Base-by-base conservation (phyloP, 169 alveolate species). In the Condylostoma magnum region DNA sequence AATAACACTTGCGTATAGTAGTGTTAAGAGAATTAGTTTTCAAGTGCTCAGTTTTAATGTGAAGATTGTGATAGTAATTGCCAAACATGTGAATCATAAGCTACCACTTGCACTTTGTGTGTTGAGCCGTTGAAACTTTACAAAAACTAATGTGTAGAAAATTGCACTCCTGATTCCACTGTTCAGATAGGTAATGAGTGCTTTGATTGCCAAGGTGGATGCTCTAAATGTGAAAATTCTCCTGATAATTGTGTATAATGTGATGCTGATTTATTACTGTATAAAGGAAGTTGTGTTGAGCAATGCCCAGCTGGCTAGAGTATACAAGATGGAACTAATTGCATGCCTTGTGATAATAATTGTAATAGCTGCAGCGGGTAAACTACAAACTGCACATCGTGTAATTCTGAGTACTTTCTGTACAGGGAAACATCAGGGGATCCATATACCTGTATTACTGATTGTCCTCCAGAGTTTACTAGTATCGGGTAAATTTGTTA, bases 331-430 rank as follows among this genome's bases (percentile, higher is more conserved):
- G 15, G 15, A n/a, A 8, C 10, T 25, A 18, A 55, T 27, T 55
- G 67, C 27, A 5, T 20, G 33, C 18, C 8, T 6, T 55, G 67
- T 55, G n/a, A 6, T 6, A 6, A 10, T 20, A 18, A 47, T n/a
- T 63, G 73, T 41, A n/a, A 2, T 4, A 41, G 58, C 46, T 63
- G 73, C 22, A 44, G 33, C n/a, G 58, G n/a, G 22, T 22, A 36
- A 41, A 2, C 60, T 43, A 25, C 6, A 2, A 43, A 63, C 0
- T 63, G 73, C 41, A 33, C 69, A 57, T 28, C 51, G 22, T 57
- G 69, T 10, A 30, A 25, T 6, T 18, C 52, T 3, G 28, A 30
- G 6, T 28, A 3, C 1, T 57, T 28, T 31, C 27, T 57, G 1
- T 36, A 28, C 12, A 15, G 22, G 18, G 27, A 36, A 18, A 33